Evolutionary conservation across 2,329 filamentous ascomycete genomes (phyloP), one percentile per base, ranked within the genome.

Genomic region (Paramyrothecium sp.): DNA sequence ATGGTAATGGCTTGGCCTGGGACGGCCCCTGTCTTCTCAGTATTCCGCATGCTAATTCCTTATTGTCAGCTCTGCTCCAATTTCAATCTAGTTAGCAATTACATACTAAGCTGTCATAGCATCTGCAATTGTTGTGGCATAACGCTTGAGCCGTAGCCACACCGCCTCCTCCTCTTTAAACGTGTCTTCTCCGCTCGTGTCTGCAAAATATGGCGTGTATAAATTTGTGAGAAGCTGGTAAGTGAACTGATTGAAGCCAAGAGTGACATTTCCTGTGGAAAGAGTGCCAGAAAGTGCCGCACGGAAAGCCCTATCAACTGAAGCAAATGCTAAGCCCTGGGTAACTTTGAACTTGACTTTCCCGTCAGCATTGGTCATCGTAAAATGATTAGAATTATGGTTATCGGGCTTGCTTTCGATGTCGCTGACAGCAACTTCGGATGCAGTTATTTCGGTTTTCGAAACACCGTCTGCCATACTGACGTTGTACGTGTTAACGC

Each of bases 401-500:
- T 5, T 30, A 10, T 30, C 26, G 26, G 26, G 17, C 19, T 20
- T 20, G 17, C 41, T 20, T 7, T 7, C 41, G 16, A 46, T 17
- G 19, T 17, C 13, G 41, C 41, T 17, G 19, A 17, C 41, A 12
- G 41, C 13, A n/a, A 46, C 41, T 46, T 46, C 41, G 16, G 41
- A n/a, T 4, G 16, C 17, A 46, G 13, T 17, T 4, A 20, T 16
- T n/a, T 46, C 13, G 4, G 19, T 46, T 17, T 46, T 50, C 12
- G 41, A 47, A 16, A 10, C 41, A 21, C 49, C 60, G 22, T 52
- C 52, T n/a, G 20, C 19, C 2, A 62, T 53, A 1, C 52, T 54
- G 13, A 62, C 50, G 7, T 56, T 51, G 16, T 60, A 60, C 2
- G 55, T 58, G 17, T 58, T 51, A 10, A 61, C 56, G 52, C 62